A percentile compares a stretch with the other conserved stretches of the same genome.
Conservation (phyloP, 2,329 filamentous ascomycete species). For the Clonostachys solani region DNA sequence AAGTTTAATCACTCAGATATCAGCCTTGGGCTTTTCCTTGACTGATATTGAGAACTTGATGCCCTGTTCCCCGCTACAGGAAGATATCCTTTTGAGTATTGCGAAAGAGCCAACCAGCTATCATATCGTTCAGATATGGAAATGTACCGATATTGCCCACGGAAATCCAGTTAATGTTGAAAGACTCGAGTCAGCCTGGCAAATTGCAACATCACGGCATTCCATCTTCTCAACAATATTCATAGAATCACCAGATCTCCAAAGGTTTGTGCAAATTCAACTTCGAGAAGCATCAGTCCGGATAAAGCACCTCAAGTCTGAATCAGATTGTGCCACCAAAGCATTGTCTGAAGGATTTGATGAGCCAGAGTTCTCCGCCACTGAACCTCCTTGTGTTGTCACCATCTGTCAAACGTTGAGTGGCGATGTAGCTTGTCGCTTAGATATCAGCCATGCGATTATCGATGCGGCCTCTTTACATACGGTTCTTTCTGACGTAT, state of each 20-base stretch:
- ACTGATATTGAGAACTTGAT: slow-evolving; percentile 8
- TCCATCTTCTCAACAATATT: slow-evolving; percentile 14
- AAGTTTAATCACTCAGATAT: slow-evolving; percentile 1
- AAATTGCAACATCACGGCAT: slow-evolving; percentile 8
- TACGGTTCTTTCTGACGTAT: not conserved
- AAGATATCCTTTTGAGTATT: slow-evolving; percentile 24
- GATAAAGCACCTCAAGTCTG: not conserved
- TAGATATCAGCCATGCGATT: slow-evolving; percentile 3
- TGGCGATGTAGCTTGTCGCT: not conserved
- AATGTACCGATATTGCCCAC: slow-evolving; percentile 11
- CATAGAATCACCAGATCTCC: slow-evolving; percentile 28
- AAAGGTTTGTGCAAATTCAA: slow-evolving; percentile 2
- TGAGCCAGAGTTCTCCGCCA: not conserved
- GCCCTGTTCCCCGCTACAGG: slow-evolving; percentile 12
- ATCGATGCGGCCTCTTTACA: slow-evolving; percentile 1
- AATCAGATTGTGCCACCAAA: slow-evolving; percentile 3
- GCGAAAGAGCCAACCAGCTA: slow-evolving; percentile 9
- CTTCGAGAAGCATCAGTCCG: slow-evolving; percentile 2
- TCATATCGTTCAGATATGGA: slow-evolving; percentile 8
- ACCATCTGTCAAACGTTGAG: not conserved
- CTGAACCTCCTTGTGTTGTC: not conserved
- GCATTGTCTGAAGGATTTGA: not conserved
- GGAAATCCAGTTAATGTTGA: not conserved
- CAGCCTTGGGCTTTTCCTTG: not conserved
- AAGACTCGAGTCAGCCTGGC: slow-evolving; percentile 11